Percentiles rank a stretch among this genome's conserved stretches.
Conservation (phyloP, 495 filamentous ascomycete genomes). For the Daldinia caldariorum region DNA sequence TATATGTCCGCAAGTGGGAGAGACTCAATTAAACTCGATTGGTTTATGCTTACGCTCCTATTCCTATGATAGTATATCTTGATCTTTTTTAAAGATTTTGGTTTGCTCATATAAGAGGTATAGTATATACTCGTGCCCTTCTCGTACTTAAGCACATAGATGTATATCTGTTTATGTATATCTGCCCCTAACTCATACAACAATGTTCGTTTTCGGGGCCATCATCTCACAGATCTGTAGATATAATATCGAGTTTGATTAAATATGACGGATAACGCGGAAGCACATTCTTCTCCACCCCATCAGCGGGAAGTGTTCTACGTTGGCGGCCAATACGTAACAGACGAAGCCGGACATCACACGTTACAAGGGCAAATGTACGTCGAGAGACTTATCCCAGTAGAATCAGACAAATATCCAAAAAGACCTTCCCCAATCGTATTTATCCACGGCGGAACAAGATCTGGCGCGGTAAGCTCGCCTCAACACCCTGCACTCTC, state of each 20-base stretch:
- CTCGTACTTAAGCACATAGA: too few species aligned
- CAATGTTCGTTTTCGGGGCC: too few species aligned
- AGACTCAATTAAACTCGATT: too few species aligned
- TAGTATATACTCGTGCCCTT: too few species aligned
- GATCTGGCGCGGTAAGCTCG: constrained; percentile 61
- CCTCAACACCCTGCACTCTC: background rate
- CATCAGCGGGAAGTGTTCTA: constrained; percentile 57
- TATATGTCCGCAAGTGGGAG: too few species aligned
- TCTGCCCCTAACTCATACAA: too few species aligned
- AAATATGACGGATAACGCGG: constrained; percentile 12
- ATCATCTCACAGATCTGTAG: background rate
- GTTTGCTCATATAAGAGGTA: too few species aligned
- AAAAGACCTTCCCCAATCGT: constrained; percentile 54
- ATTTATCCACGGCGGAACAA: constrained; percentile 63
- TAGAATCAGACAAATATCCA: constrained; percentile 12
- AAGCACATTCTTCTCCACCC: background rate
- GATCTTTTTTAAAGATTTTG: too few species aligned
- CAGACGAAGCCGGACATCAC: constrained; percentile 49
- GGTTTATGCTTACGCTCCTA: too few species aligned
- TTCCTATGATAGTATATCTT: too few species aligned
- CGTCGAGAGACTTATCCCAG: constrained; percentile 63
- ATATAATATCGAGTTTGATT: background rate
- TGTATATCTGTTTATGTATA: too few species aligned
- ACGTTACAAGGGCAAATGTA: constrained; percentile 63
- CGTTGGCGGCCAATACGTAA: constrained; percentile 58